phyloP scores from a whole-genome alignment of 139 green algal genomes.

The Edaphochlamys debaryana region DNA sequence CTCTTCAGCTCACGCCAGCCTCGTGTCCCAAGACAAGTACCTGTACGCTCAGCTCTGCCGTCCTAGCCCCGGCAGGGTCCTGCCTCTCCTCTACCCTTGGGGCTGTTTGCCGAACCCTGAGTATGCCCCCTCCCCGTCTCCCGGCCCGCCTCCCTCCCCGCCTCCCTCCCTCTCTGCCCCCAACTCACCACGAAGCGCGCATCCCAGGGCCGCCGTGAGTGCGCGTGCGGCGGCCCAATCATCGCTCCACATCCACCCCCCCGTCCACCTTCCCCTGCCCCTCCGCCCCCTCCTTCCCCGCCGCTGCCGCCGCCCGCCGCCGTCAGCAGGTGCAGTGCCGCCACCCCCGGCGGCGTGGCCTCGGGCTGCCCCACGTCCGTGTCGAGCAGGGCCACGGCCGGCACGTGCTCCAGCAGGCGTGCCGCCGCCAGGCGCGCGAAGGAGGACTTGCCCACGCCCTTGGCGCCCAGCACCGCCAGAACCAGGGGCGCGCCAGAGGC shows the following conservation, averaged over 20 bases:
- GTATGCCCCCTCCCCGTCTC: too few species aligned
- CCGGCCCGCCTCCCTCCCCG: too few species aligned
- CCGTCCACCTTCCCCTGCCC: neutral
- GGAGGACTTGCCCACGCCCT: conserved; percentile 88
- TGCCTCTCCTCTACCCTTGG: too few species aligned
- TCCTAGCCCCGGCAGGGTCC: too few species aligned
- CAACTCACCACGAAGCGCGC: conserved; percentile 31
- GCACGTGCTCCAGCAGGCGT: conserved; percentile 49
- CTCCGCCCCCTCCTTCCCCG: too few species aligned
- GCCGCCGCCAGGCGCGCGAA: conserved; percentile 75
- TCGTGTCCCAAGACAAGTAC: too few species aligned
- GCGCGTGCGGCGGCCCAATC: conserved; percentile 75
- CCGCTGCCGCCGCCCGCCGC: neutral
- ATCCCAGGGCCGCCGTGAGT: conserved; percentile 39
- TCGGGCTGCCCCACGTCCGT: conserved; percentile 91
- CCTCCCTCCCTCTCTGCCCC: neutral
- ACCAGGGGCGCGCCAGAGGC: conserved; percentile 41
- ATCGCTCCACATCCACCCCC: too few species aligned
- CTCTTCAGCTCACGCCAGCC: neutral
- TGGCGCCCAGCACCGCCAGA: conserved; percentile 76
- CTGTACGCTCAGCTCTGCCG: too few species aligned
- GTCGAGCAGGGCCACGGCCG: conserved; percentile 80
- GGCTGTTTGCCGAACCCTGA: too few species aligned
- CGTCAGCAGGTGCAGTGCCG: conserved; percentile 76
- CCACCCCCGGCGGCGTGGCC: conserved; percentile 79